Evolutionary conservation across 2,329 filamentous ascomycete genomes (phyloP).

Genomic region (Zymoseptoria ardabiliae): DNA sequence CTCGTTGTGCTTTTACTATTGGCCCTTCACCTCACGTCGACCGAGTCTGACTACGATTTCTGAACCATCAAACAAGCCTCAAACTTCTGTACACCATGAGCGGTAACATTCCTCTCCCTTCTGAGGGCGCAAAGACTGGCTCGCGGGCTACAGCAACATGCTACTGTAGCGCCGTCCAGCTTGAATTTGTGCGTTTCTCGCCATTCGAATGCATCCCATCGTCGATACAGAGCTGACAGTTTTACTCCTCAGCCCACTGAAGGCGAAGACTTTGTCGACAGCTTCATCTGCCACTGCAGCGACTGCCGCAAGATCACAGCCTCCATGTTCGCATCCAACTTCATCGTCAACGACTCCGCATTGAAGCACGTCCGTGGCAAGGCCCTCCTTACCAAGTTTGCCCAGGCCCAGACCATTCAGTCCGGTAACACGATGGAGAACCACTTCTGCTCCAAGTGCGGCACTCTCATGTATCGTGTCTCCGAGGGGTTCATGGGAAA

Average conservation of each 20-base stretch:
- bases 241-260: slow-evolving; percentile 35
- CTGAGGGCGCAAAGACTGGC: slow-evolving; percentile 12
- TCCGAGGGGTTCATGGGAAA: slow-evolving; percentile 35
- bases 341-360: slow-evolving; percentile 41
- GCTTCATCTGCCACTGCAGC: slow-evolving; percentile 53
- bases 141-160: slow-evolving; percentile 49
- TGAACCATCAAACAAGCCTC: background rate
- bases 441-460: slow-evolving; percentile 54
- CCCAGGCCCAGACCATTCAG: slow-evolving; percentile 42
- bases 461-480: slow-evolving; percentile 53
- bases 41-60: background rate
- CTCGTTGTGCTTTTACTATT: background rate
- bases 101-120: slow-evolving; percentile 10
- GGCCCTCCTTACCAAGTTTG: slow-evolving; percentile 43
- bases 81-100: background rate
- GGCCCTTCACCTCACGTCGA: background rate
- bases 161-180: slow-evolving; percentile 50
- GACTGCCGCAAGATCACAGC: slow-evolving; percentile 57
- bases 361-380: slow-evolving; percentile 46
- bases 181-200: slow-evolving; percentile 44
- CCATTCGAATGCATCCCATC: too few species aligned
- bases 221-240: too few species aligned
- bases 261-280: slow-evolving; percentile 40
- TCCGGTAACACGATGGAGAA: slow-evolving; percentile 51
- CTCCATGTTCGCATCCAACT: slow-evolving; percentile 56